Base-by-base conservation (phyloP, 352 stramenopile genomes). In the Pythium vanterpoolii region DNA sequence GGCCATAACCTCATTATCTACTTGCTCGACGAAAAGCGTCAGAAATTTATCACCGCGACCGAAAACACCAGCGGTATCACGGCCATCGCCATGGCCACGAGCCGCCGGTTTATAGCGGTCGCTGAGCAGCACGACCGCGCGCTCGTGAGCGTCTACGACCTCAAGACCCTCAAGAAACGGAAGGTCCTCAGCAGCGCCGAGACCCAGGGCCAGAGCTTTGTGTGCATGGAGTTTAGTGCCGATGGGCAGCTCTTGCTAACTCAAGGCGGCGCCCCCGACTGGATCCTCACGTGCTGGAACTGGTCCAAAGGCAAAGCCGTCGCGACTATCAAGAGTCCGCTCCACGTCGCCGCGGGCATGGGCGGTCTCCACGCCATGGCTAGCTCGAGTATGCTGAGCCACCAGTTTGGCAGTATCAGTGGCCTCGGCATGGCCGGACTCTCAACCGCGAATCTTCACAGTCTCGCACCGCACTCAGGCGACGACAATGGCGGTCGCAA, bases 191-290 rank as follows among this genome's bases (percentile, higher is more conserved):
- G 69, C 27, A 81, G 73, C 38, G 72, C 73, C 27, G 89, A 97
- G 63, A 73, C 71, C 8, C 67, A 90, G 36, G 74, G 72, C 31
- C 73, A 72, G 27, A 82, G 62, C 43, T 93, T 83, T 54, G 83
- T 97, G 40, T 89, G 73, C 51, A 79, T 97, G 68, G 79, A 86
- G 53, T 98, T 97, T 62, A 96, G 84, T 38, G 79, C 84, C 24
- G 90, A 98, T 65, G 94, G 92, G 19, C 83, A 96, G 72, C 66
- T 96, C 16, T 69, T 98, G n/a, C 64, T 98, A 6, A 90, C 90
- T 2, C 87, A 97, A 50, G 85, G 86, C 39, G 89, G 86, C 7
- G 71, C 74, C 1, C 86, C 86, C 5, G 84, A 96, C 68, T 96
- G 86, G 87, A 92, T 86, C 40, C 73, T 98, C 28, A 90, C 90